phyloP scores from a whole-genome alignment of 345 rosid species.

The Brassica nigra region DNA sequence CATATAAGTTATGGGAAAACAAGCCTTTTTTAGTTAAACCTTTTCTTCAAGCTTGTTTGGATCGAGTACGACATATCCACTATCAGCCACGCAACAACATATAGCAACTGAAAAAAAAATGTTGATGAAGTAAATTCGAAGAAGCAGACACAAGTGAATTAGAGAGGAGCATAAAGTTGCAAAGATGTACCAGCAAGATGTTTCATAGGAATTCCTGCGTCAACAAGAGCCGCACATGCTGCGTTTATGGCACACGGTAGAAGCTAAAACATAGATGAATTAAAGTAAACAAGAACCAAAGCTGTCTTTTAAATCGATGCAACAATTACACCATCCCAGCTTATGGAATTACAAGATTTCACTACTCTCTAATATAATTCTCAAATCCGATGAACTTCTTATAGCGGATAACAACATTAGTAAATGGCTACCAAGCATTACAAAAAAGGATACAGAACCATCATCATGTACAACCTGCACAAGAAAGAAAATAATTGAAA shows the following conservation, averaged over 20 bases:
- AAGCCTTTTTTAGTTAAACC: constrained; percentile 44
- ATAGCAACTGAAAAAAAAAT: constrained; percentile 67
- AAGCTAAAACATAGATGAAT: constrained; percentile 57
- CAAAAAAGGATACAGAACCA: constrained; percentile 81
- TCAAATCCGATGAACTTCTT: not conserved
- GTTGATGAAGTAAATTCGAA: constrained; percentile 13
- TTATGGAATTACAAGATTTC: not conserved
- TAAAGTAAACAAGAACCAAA: constrained; percentile 44
- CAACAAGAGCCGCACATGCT: constrained; percentile 91
- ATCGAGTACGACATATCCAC: constrained; percentile 65
- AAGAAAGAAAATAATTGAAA: constrained; percentile 1
- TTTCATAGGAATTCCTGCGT: constrained; percentile 93
- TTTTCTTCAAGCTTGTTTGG: constrained; percentile 90
- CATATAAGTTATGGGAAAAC: not conserved
- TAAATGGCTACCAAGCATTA: not conserved
- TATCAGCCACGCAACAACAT: constrained; percentile 76
- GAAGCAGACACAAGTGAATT: not conserved
- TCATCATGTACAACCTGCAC: constrained; percentile 85
- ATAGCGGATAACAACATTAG: too few relatives aligned
- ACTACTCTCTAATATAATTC: not conserved
- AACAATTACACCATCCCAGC: not conserved
- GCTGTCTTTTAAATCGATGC: not conserved
- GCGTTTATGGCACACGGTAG: constrained; percentile 94
- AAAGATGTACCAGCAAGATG: constrained; percentile 75
- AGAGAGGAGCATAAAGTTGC: not conserved